phyloP scores from a whole-genome alignment of 352 stramenopile species.

The Achlya hypogyna region DNA sequence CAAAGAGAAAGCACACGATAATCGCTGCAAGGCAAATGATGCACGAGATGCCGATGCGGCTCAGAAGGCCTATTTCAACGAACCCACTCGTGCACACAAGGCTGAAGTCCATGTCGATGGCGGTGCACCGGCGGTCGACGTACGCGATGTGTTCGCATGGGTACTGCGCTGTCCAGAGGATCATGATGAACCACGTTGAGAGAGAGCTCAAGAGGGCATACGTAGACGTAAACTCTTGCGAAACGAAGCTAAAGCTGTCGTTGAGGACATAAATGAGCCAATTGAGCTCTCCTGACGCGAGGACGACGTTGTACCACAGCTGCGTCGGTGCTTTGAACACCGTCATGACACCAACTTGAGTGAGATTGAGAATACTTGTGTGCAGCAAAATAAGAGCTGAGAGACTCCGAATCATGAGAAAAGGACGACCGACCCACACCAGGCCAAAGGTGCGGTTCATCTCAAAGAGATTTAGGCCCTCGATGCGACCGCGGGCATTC shows the following conservation, averaged over 20 bases:
- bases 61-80: slow-evolving; percentile 7
- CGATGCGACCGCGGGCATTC: background rate
- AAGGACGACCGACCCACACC: slow-evolving; percentile 8
- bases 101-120: slow-evolving; percentile 13
- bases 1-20: background rate
- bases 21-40: background rate
- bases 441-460: slow-evolving; percentile 4
- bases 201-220: slow-evolving; percentile 9
- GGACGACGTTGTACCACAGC: background rate
- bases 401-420: background rate
- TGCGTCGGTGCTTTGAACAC: background rate
- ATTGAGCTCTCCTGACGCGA: slow-evolving; percentile 10
- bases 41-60: background rate
- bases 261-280: slow-evolving; percentile 19
- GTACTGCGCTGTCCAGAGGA: background rate
- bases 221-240: background rate
- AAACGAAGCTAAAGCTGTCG: slow-evolving; percentile 3
- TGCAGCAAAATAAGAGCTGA: background rate
- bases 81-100: slow-evolving; percentile 8
- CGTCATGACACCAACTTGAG: background rate
- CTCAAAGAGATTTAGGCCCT: background rate
- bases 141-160: background rate
- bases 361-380: background rate
- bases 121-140: background rate
- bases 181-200: background rate